A percentile compares a stretch with the other conserved stretches of the same genome.
phyloP scores from a whole-genome alignment of 805 yeast species.

The Grigorovia transvaalensis region DNA sequence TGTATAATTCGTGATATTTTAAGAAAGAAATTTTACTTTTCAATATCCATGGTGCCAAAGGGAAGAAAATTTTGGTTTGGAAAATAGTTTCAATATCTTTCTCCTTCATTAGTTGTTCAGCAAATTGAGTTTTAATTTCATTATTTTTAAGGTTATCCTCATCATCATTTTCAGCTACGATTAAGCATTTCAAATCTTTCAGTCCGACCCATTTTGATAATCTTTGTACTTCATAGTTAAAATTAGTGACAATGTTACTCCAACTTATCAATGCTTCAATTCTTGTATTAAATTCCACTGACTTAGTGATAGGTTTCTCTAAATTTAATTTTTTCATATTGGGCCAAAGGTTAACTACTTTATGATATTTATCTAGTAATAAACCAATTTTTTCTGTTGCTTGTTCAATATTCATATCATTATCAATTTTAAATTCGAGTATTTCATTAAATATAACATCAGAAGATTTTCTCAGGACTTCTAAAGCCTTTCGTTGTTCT shows the following conservation, averaged over 20 bases:
- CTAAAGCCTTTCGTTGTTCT: conserved; percentile 62
- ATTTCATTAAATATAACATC: conserved; percentile 67
- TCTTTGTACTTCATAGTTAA: conserved; percentile 49
- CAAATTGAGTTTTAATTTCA: conserved; percentile 61
- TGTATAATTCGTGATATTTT: conserved; percentile 49
- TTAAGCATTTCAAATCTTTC: conserved; percentile 48
- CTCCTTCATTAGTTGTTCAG: conserved; percentile 74
- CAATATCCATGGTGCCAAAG: conserved; percentile 71
- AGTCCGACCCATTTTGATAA: conserved; percentile 78
- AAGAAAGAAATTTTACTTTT: conserved; percentile 69
- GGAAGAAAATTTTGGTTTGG: conserved; percentile 53
- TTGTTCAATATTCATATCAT: conserved; percentile 29
- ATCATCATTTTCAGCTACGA: conserved; percentile 16
- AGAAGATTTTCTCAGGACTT: conserved; percentile 58
- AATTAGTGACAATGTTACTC: conserved; percentile 63
- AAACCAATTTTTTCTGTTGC: conserved; percentile 44
- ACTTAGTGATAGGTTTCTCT: conserved; percentile 64
- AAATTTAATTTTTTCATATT: conserved; percentile 65
- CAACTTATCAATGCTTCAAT: conserved; percentile 76
- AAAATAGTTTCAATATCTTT: conserved; percentile 67
- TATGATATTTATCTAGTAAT: conserved; percentile 51
- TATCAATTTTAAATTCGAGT: conserved; percentile 46
- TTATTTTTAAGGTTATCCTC: conserved; percentile 27
- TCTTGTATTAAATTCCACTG: conserved; percentile 51
- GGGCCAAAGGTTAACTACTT: conserved; percentile 70